Percentiles rank a stretch among this genome's conserved stretches.
Evolutionary conservation across 164 flowering plant species (phyloP).

Genomic region (Protea cynaroides): DNA sequence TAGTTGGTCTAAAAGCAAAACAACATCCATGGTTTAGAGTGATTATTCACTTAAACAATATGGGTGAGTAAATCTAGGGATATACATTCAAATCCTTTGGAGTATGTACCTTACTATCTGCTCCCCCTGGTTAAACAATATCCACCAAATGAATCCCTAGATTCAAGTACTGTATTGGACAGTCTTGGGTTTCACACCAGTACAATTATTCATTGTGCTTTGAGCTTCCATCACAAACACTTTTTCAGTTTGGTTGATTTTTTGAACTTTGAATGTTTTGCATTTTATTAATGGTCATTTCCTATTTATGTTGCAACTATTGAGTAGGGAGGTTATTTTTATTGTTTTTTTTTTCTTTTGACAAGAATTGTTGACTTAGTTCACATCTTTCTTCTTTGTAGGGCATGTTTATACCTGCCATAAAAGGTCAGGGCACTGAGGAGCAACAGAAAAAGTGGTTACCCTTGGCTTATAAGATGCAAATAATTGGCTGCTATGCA

Average conservation of each 20-base stretch:
- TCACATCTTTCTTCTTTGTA: conserved; percentile 12
- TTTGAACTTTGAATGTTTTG: background rate
- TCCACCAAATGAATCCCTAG: too few species aligned
- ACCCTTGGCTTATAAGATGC: conserved; percentile 91
- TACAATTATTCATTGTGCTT: background rate
- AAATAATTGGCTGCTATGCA: conserved; percentile 97
- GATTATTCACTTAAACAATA: too few species aligned
- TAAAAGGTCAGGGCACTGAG: conserved; percentile 94
- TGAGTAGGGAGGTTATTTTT: background rate
- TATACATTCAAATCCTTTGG: too few species aligned
- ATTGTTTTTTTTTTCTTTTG: background rate
- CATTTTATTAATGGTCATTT: background rate
- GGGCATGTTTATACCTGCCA: conserved; percentile 96
- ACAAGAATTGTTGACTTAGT: background rate
- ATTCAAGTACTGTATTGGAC: too few species aligned
- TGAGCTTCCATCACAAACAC: background rate
- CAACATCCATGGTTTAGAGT: too few species aligned
- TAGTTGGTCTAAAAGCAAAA: too few species aligned
- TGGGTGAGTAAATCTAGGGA: too few species aligned
- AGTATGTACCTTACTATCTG: too few species aligned
- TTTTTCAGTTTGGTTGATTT: background rate
- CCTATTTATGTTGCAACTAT: too few species aligned
- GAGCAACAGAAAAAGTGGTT: conserved; percentile 95
- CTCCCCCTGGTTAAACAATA: too few species aligned
- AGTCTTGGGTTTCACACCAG: too few species aligned